Evolutionary conservation across 768 basidiomycete species (phyloP), one percentile per base, ranked within the genome.

Genomic region (Leccinum pellstonianum): DNA sequence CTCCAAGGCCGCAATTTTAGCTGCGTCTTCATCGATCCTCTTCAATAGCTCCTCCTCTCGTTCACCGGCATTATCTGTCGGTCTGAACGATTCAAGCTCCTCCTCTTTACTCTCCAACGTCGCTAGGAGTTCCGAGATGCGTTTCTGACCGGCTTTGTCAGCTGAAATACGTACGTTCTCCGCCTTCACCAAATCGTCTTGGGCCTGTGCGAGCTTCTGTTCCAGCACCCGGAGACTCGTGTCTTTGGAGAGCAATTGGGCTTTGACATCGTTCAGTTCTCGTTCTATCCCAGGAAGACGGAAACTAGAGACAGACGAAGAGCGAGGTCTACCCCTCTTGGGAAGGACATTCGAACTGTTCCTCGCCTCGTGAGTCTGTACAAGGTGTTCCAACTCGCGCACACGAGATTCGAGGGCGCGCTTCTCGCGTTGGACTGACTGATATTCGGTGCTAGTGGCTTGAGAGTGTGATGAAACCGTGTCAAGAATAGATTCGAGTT

Each of bases 11-110:
- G 75, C 72, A 37, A 90, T 85, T 71, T 84, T 87, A 5, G 82
- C 84, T 52, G 86, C 86, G 62, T 91, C 88, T 66, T 88, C 87
- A 48, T 91, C 88, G 29, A 91, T 83, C 62, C 90, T 78, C 70
- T 80, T 78, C 68, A 86, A 61, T 29, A 91, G 66, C 56, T 84
- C 84, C 25, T 81, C 79, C 68, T 91, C 90, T 54, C 89, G 76
- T 59, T 76, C 75, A 21, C 72, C 76, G 27, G 78, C 72, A 52
- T 70, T 67, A 2, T 76, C 82, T 23, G 73, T 67, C 8, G 70
- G 76, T 66, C 68, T 76, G 48, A 84, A 56, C 47, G 76, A 79
- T 19, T 71, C 72, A 10, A 90, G 63, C 61, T 91, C 90, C 43
- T 85, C 84, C 31, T 86, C 83, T 64, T 79, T 84, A 63, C 81